phyloP scores from a whole-genome alignment of 208 protist species.

The Kentomonas sorsogonicus region DNA sequence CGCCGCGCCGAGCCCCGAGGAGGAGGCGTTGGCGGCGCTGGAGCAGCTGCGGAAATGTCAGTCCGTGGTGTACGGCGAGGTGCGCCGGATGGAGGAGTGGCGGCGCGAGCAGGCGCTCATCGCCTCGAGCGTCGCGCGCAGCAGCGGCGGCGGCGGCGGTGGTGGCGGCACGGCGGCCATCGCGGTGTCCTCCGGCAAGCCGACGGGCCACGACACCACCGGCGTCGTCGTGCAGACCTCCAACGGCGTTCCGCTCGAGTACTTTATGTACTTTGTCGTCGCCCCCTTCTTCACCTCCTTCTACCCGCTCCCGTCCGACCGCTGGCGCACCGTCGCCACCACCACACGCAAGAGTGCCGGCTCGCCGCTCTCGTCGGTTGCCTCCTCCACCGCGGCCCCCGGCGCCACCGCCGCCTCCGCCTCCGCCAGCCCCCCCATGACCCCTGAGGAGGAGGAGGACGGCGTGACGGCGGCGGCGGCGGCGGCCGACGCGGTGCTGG shows the following conservation, averaged over 20 bases:
- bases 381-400: not conserved
- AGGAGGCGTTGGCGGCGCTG: not conserved
- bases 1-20: not conserved
- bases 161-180: not conserved
- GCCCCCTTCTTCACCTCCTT: slow-evolving; percentile 34
- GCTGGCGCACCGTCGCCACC: not conserved
- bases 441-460: not conserved
- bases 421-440: not conserved
- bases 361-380: too few relatives aligned
- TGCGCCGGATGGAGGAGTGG: slow-evolving; percentile 19
- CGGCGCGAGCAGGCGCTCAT: slow-evolving; percentile 12
- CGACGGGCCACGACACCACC: not conserved
- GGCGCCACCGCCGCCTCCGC: not conserved
- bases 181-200: not conserved
- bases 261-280: slow-evolving; percentile 57
- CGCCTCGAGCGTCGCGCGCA: not conserved
- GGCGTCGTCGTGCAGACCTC: slow-evolving; percentile 12
- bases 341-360: not conserved
- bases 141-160: not conserved
- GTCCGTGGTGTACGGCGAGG: slow-evolving; percentile 11
- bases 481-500: not conserved
- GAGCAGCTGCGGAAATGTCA: not conserved
- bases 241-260: slow-evolving; percentile 33
- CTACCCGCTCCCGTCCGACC: slow-evolving; percentile 18
- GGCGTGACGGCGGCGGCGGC: not conserved